Evolutionary conservation across 371 early-diverging fungal species (phyloP), one percentile per base, ranked within the genome.

Genomic region (Amoeboaphelidium protococcarum): DNA sequence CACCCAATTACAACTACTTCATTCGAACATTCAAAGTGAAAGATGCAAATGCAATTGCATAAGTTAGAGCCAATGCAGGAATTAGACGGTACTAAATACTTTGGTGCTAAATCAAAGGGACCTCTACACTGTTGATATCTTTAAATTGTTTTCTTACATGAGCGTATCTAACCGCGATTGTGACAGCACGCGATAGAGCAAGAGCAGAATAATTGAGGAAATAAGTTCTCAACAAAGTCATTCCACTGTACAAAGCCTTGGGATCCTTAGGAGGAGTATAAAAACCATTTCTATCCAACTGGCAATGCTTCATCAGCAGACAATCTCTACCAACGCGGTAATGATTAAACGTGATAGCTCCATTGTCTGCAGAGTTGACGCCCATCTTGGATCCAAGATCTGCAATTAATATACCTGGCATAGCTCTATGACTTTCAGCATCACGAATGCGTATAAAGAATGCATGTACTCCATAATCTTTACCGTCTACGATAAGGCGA

Each of bases 301-400:
- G 65, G 46, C 78, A 69, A 63, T 73, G 82, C 21, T 77, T 66
- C 64, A 78, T 74, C 47, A 88, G 59, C 71, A 88, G 74, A 53
- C 76, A 60, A 48, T 71, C 57, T 31, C 80, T 74, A 13, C 85
- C 83, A 25, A 88, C 67, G 27, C 80, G 76, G 45, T 73, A 75
- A 43, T 71, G 67, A 53, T 79, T 67, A 50, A 85, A 77, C 47
- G 74, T 56, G 52, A 82, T 61, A 61, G 73, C 82, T 24, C 88
- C 88, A 54, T 83, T 85, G 61, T 87, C 88, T 56, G 81, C 70
- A 0, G 72, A 58, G 41, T 47, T 24, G 24, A 52, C 44, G 37
- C 89, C 89, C 23, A 80, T 71, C 62, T 88, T 88, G 25, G 84
- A 77, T 1, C 92, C 92, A 52, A 83, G 73, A 50, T 91, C 89